Conservation (phyloP, 2,329 filamentous ascomycete species). For the Dothidotthia symphoricarpi region DNA sequence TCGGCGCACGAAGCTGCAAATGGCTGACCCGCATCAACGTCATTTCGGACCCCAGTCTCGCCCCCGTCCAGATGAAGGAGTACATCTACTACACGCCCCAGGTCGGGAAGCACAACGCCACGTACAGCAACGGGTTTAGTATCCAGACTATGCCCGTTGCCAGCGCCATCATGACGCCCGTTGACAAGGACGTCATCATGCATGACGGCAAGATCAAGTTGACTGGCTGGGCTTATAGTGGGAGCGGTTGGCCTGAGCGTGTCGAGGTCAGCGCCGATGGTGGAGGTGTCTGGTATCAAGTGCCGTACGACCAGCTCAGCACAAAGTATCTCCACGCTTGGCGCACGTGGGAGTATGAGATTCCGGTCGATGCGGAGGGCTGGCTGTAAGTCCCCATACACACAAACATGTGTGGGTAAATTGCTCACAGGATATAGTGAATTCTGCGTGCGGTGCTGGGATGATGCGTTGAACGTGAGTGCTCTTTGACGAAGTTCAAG, state of each 20-base stretch:
- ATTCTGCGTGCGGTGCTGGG: constrained; percentile 47
- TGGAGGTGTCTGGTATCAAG: constrained; percentile 63
- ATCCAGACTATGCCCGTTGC: constrained; percentile 73
- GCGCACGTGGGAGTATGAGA: constrained; percentile 62
- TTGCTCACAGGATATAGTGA: constrained; percentile 25
- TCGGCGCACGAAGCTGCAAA: constrained; percentile 63
- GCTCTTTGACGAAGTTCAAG: constrained; percentile 17
- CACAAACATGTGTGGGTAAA: not conserved
- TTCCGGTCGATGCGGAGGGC: constrained; percentile 57
- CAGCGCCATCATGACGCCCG: constrained; percentile 64
- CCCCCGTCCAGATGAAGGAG: constrained; percentile 64
- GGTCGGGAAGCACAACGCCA: constrained; percentile 64
- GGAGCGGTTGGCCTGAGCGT: constrained; percentile 53
- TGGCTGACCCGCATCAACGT: constrained; percentile 65
- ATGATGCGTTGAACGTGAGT: constrained; percentile 46
- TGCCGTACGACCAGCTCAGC: constrained; percentile 59
- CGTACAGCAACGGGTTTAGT: constrained; percentile 59
- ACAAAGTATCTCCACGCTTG: constrained; percentile 64
- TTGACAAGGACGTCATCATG: constrained; percentile 59
- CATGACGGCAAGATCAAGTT: constrained; percentile 60
- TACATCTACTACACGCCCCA: constrained; percentile 70
- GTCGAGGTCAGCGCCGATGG: constrained; percentile 65
- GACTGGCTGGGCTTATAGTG: constrained; percentile 49
- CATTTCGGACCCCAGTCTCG: constrained; percentile 55
- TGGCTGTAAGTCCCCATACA: constrained; percentile 35